phyloP scores from a whole-genome alignment of 176 grass and related monocot species.

The Bromus sterilis region DNA sequence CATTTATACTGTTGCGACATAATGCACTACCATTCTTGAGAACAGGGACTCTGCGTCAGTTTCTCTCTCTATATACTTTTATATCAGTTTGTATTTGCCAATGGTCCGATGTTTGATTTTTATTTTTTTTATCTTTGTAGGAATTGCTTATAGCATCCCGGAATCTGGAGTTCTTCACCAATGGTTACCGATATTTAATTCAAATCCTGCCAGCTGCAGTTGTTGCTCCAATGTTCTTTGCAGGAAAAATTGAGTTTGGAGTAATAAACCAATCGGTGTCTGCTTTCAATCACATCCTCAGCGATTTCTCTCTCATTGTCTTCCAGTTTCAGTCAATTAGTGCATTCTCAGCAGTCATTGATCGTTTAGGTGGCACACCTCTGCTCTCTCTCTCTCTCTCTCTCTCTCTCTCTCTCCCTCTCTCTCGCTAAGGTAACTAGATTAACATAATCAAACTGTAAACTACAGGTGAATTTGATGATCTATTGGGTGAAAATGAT shows the following conservation, averaged over 20 bases:
- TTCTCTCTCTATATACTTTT: neutral
- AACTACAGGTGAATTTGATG: slow-evolving; percentile 80
- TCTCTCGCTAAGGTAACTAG: neutral
- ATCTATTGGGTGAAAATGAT: slow-evolving; percentile 62
- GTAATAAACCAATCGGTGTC: slow-evolving; percentile 98
- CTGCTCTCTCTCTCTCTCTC: neutral
- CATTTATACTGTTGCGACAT: neutral
- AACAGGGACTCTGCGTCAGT: neutral
- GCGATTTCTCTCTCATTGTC: slow-evolving; percentile 97
- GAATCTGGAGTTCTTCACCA: slow-evolving; percentile 96
- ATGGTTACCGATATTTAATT: slow-evolving; percentile 90
- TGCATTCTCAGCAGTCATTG: slow-evolving; percentile 95
- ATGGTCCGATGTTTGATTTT: neutral
- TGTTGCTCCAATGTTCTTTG: slow-evolving; percentile 96
- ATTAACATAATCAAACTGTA: neutral
- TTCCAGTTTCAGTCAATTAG: slow-evolving; percentile 97
- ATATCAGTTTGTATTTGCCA: neutral
- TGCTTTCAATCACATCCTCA: slow-evolving; percentile 96
- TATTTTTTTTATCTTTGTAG: slow-evolving; percentile 42
- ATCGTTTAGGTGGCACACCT: slow-evolving; percentile 81
- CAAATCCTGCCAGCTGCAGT: slow-evolving; percentile 93
- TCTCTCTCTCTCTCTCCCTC: neutral
- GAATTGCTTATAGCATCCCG: slow-evolving; percentile 87
- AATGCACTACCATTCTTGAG: neutral
- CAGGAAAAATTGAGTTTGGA: slow-evolving; percentile 97